Evolutionary conservation across 768 basidiomycete genomes (phyloP), one percentile per base, ranked within the genome.

Genomic region (Mycena chlorophos): DNA sequence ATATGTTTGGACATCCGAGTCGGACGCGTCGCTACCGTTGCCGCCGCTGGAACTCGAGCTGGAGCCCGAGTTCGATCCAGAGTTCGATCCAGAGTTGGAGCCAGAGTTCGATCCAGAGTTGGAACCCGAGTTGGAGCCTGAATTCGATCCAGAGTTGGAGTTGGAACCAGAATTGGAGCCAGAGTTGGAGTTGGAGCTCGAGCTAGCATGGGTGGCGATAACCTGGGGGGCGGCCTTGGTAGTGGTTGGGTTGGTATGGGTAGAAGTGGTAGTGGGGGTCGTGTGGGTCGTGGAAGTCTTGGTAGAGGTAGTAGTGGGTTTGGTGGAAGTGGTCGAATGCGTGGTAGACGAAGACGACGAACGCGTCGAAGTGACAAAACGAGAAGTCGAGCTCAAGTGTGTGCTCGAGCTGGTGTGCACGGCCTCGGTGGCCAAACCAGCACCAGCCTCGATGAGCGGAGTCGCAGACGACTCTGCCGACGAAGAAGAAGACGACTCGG

Each of bases 1-100:
- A 63, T 84, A 88, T 3, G 73, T 68, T 31, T 77, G 63, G 22
- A 80, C 76, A 63, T 88, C 85, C 39, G 73, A 68, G 52, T 67
- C 65, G 27, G 80, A 77, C 12, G 70, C 62, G 6, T 62, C 49
- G 58, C 62, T 52, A 20, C 54, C 51, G 47, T 51, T 38, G 31
- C 73, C 70, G 51, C 68, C 68, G 27, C 78, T 74, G 22, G 66
- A 54, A 13, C 58, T 50, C 53, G 54, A 23, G 30, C 42, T 22
- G 45, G 29, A 14, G 31, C 22, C 20, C 56, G 20, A 31, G 60
- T 38, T 50, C 56, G 30, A 12, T 63, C 52, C 31, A 49, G 42
- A 19, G 64, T 38, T 19, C 56, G n/a, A n/a, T n/a, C 51, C 14
- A 63, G 49, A 43, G 52, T 55, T 19, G 65, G 48, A 29, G 58